Evolutionary conservation across 768 basidiomycete species (phyloP).

Genomic region (Kwoniella dejecticola): DNA sequence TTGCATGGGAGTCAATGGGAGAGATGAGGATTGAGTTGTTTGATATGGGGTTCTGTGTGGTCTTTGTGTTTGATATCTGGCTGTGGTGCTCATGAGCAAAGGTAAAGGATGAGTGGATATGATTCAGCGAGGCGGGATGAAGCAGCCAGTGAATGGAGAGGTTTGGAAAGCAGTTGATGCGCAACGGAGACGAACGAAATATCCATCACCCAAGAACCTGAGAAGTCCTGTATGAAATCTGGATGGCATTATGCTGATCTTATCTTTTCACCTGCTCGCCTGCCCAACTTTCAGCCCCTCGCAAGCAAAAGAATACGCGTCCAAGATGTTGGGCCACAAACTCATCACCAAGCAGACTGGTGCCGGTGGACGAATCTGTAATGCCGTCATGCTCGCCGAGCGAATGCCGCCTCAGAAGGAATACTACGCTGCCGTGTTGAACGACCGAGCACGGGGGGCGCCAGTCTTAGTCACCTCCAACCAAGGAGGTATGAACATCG

Average conservation of each 20-base stretch:
- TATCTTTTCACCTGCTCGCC: background rate
- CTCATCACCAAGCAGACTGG: constrained; percentile 99
- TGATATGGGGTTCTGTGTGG: too few relatives aligned
- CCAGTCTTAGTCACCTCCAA: constrained; percentile 90
- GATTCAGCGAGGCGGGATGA: too few relatives aligned
- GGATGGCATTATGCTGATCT: too few relatives aligned
- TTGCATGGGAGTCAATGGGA: background rate
- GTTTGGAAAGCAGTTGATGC: too few relatives aligned
- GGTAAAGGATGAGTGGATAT: too few relatives aligned
- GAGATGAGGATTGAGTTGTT: background rate
- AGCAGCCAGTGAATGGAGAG: too few relatives aligned
- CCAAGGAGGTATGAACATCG: constrained; percentile 99
- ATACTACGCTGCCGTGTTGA: constrained; percentile 95
- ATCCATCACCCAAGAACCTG: too few relatives aligned
- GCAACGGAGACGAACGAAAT: too few relatives aligned
- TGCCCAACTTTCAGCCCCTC: constrained; percentile 64
- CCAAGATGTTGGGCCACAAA: constrained; percentile 89
- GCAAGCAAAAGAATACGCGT: constrained; percentile 81
- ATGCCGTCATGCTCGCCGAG: constrained; percentile 98
- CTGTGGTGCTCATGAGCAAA: too few relatives aligned
- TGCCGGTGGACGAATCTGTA: constrained; percentile 85
- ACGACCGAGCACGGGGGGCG: constrained; percentile 84
- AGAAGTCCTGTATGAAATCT: too few relatives aligned
- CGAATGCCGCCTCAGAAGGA: constrained; percentile 90
- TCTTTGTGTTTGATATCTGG: too few relatives aligned